Evolutionary conservation across 139 green algal species (phyloP), one percentile per base, ranked within the genome.

Genomic region (Astrephomene gubernaculifera): DNA sequence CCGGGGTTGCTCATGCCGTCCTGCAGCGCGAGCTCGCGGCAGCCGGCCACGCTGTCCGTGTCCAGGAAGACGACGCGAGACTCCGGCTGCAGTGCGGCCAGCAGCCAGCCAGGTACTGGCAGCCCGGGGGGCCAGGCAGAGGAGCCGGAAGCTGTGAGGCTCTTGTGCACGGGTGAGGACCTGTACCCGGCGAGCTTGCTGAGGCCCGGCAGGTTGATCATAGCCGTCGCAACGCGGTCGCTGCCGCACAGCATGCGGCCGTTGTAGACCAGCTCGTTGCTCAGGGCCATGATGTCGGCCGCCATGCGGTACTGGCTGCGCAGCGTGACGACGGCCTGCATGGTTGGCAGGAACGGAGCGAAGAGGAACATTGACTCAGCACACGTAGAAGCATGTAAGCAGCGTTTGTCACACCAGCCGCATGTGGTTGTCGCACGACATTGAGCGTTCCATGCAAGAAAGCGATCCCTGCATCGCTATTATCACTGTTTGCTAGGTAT

Each of bases 231-330:
- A 4, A 98, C 92, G 5, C n/a, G 49, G 0, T 91, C 69, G 31
- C 69, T 90, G 43, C 91, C 97, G 65, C 93, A 96, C 9, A 79
- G 85, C 74, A 99, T 89, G 38, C 81, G 81, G 27, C 93, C 91
- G 31, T 82, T 83, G 87, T 99, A 99, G 10, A 98, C 88, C 22
- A 99, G 90, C 21, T 39, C 53, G 87, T 99, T 99, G 85, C 92
- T 86, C 49, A 99, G 90, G 5, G 84, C 65, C 94, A 96, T 95
- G 87, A 99, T 96, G 86, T 95, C 89, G 38, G 87, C 91, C 2
- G 87, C 90, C 97, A 99, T 99, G 78, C 97, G 92, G 87, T 99
- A 99, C 92, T 99, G 97, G 41, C 83, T 74, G 4, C 79, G 61
- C 76, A 99, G 87, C 9, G 81, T 85, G 5, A 95, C 90, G 17